Evolutionary conservation across 2,329 filamentous ascomycete genomes (phyloP).

Genomic region (Cladosporium phlei): DNA sequence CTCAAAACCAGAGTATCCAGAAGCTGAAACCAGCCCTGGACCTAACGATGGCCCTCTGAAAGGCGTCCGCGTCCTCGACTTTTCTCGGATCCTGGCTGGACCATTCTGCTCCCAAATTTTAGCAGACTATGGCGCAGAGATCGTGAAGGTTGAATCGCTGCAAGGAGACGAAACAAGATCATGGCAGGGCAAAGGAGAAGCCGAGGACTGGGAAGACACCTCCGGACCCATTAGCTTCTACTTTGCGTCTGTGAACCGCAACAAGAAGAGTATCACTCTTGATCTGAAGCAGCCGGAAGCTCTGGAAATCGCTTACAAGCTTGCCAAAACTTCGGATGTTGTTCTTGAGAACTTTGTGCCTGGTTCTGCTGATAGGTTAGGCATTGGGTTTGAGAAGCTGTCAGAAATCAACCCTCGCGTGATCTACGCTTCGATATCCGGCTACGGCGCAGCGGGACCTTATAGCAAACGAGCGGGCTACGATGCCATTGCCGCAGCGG

Average conservation of each 20-base stretch:
- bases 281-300: conserved; percentile 38
- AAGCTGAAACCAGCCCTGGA: too few species aligned
- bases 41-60: conserved; percentile 20
- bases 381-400: conserved; percentile 38
- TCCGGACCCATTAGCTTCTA: conserved; percentile 37
- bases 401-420: conserved; percentile 35
- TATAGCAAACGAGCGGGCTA: conserved; percentile 42
- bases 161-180: conserved; percentile 28
- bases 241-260: conserved; percentile 43
- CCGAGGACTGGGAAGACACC: conserved; percentile 25
- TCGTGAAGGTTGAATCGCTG: conserved; percentile 30
- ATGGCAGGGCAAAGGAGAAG: conserved; percentile 30
- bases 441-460: conserved; percentile 40
- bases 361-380: conserved; percentile 38
- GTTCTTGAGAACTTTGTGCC: conserved; percentile 44
- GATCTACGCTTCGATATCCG: conserved; percentile 43
- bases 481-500: conserved; percentile 43
- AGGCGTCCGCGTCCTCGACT: conserved; percentile 23
- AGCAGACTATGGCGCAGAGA: conserved; percentile 30
- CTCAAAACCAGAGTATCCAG: background rate
- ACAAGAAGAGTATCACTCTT: conserved; percentile 40
- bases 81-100: conserved; percentile 25
- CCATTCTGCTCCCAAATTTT: conserved; percentile 22
- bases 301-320: conserved; percentile 30
- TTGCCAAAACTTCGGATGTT: conserved; percentile 37